phyloP scores from a whole-genome alignment of 352 stramenopile genomes.

The Poterioochromonas sp. region DNA sequence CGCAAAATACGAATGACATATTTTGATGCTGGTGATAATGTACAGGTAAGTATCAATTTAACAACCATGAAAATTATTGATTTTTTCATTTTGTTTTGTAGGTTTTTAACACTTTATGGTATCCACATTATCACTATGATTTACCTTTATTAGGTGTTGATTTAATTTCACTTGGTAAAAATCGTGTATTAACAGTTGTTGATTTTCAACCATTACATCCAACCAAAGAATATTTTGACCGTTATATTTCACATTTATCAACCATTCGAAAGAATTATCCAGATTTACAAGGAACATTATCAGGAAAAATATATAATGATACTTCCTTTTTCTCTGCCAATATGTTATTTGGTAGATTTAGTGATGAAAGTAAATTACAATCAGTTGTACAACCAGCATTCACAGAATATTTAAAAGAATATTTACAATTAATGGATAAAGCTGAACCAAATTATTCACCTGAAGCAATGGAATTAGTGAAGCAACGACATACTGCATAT shows the following conservation, averaged over 20 bases:
- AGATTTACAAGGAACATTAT: conserved; percentile 45
- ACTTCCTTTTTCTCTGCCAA: conserved; percentile 46
- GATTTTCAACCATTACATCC: conserved; percentile 47
- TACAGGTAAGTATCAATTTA: conserved; percentile 40
- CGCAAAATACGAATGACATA: conserved; percentile 48
- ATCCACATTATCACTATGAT: conserved; percentile 46
- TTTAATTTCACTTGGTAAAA: conserved; percentile 45
- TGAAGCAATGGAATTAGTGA: conserved; percentile 34
- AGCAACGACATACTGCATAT: conserved; percentile 45
- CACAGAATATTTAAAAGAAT: conserved; percentile 43
- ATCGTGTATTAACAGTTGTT: conserved; percentile 44
- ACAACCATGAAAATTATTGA: not conserved
- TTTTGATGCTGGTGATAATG: conserved; percentile 44
- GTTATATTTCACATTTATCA: conserved; percentile 36
- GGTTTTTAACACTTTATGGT: conserved; percentile 45
- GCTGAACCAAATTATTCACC: conserved; percentile 14
- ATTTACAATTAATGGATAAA: conserved; percentile 36
- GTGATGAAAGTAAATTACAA: conserved; percentile 37
- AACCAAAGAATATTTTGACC: conserved; percentile 37
- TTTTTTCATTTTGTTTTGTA: not conserved
- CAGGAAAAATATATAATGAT: conserved; percentile 46
- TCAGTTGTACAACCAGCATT: conserved; percentile 43
- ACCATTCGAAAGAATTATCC: conserved; percentile 47
- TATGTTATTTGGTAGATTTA: conserved; percentile 48
- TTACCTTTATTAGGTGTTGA: conserved; percentile 46